Evolutionary conservation across 495 filamentous ascomycete species (phyloP), one percentile per base, ranked within the genome.

Genomic region (Rhizodiscina lignyota): DNA sequence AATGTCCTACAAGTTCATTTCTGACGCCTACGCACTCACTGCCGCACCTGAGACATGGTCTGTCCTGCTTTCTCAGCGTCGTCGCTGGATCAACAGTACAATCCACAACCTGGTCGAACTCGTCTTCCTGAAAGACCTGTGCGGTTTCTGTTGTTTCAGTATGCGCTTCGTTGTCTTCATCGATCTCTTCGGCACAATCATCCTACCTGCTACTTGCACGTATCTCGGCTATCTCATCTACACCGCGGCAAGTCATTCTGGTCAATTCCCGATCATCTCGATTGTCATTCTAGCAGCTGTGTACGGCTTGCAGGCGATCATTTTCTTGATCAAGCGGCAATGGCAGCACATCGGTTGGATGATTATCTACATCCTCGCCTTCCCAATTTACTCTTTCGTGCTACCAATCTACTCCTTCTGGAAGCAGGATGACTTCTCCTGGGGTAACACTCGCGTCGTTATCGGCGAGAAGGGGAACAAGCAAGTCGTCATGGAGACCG

Each of bases 281-380:
- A 69, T 97, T 37, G 64, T 79, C 50, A 79, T 97, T 62, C 57
- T 97, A 48, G 86, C 79, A 19, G 83, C 67, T 43, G 81, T 96
- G 3, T 97, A 97, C 47, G 89, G 89, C 64, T 71, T 97, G 10
- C 89, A 97, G 49, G 85, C 84, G 2, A 58, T 94, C 20, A 89
- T 97, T 46, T 97, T 97, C 64, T 83, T 96, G 45, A 58, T 96
- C 43, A 91, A 86, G 56, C 69, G 91, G 10, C 82, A 96, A 56
- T 97, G 89, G 89, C 83, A 97, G 54, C 84, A 93, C 50, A 66
- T 97, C 28, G 89, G 89, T 31, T 97, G 89, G 89, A 94, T 97
- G 83, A 78, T 96, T 49, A 96, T 97, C 49, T 97, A 97, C 55
- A 67, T 97, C 42, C 45, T 85, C 5, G 91, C 89, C 1, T 94